Evolutionary conservation across 2,329 filamentous ascomycete genomes (phyloP).

Genomic region (Sordariomycetes sp.): DNA sequence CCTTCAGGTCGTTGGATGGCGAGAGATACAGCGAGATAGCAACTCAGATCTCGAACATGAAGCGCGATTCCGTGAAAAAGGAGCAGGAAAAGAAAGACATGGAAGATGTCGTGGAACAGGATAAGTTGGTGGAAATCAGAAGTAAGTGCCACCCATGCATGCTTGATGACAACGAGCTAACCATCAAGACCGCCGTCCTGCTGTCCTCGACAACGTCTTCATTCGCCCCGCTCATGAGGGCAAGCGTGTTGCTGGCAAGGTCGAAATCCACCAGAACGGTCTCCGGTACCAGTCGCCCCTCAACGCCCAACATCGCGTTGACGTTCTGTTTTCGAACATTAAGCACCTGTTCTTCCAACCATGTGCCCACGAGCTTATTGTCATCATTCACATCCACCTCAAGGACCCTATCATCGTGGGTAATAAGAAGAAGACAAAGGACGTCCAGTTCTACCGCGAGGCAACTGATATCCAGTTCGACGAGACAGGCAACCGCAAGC

Average conservation of each 20-base stretch:
- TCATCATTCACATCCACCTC: slow-evolving; percentile 95
- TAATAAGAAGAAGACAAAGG: slow-evolving; percentile 96
- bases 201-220: slow-evolving; percentile 87
- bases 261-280: slow-evolving; percentile 98
- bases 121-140: slow-evolving; percentile 90
- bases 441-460: slow-evolving; percentile 96
- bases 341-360: slow-evolving; percentile 99
- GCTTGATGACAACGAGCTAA: slow-evolving; percentile 2
- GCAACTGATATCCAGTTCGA: slow-evolving; percentile 98
- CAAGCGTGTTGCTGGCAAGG: slow-evolving; percentile 89
- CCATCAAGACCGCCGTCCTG: slow-evolving; percentile 68
- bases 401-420: slow-evolving; percentile 98
- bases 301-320: slow-evolving; percentile 73
- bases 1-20: slow-evolving; percentile 85
- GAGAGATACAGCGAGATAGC: slow-evolving; percentile 85
- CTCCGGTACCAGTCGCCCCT: slow-evolving; percentile 83
- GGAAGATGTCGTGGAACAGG: slow-evolving; percentile 98
- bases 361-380: slow-evolving; percentile 90
- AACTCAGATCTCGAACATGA: slow-evolving; percentile 89
- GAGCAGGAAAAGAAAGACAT: slow-evolving; percentile 99
- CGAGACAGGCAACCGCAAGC: slow-evolving; percentile 94
- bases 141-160: slow-evolving; percentile 44
- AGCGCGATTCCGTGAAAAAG: slow-evolving; percentile 82
- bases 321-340: slow-evolving; percentile 95
- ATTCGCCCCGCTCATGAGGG: slow-evolving; percentile 92